Percentiles rank a stretch among this genome's conserved stretches.
Conservation (phyloP, 768 basidiomycete species). For the Tylopilus subfusipes region DNA sequence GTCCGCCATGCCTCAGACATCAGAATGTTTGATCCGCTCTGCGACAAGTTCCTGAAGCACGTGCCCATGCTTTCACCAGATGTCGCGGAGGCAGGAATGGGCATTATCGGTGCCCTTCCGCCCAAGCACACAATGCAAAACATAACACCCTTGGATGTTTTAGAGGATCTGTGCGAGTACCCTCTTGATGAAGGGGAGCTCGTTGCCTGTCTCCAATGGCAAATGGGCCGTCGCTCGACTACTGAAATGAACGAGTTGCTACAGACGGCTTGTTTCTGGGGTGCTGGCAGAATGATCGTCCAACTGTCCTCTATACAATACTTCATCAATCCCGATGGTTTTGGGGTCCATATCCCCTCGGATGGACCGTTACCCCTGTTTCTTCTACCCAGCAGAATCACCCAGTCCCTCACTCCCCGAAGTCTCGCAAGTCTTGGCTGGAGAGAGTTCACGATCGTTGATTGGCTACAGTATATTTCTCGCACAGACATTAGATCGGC, state of each 20-base stretch:
- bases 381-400: slow-evolving; percentile 11
- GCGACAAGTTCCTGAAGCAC: neutral
- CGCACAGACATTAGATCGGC: slow-evolving; percentile 36
- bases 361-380: slow-evolving; percentile 11
- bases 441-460: slow-evolving; percentile 68
- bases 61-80: slow-evolving; percentile 19
- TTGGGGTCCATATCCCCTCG: slow-evolving; percentile 46
- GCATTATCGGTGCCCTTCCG: slow-evolving; percentile 38
- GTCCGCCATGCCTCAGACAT: neutral
- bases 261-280: slow-evolving; percentile 61
- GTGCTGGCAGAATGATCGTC: slow-evolving; percentile 53
- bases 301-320: slow-evolving; percentile 64
- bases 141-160: slow-evolving; percentile 50
- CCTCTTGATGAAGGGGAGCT: slow-evolving; percentile 73
- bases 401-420: slow-evolving; percentile 49
- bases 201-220: slow-evolving; percentile 86
- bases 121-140: slow-evolving; percentile 1
- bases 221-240: slow-evolving; percentile 43
- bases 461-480: slow-evolving; percentile 73
- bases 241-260: slow-evolving; percentile 51
- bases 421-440: slow-evolving; percentile 66
- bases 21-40: neutral
- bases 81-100: slow-evolving; percentile 59
- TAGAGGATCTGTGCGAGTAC: slow-evolving; percentile 67
- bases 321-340: slow-evolving; percentile 63